A percentile compares a stretch with the other conserved stretches of the same genome.
These are phyloP conservation scores for Ascochyta lentis DNA, from an alignment of 2,329 filamentous ascomycete genomes.

Conservation along the genomic window DNA sequence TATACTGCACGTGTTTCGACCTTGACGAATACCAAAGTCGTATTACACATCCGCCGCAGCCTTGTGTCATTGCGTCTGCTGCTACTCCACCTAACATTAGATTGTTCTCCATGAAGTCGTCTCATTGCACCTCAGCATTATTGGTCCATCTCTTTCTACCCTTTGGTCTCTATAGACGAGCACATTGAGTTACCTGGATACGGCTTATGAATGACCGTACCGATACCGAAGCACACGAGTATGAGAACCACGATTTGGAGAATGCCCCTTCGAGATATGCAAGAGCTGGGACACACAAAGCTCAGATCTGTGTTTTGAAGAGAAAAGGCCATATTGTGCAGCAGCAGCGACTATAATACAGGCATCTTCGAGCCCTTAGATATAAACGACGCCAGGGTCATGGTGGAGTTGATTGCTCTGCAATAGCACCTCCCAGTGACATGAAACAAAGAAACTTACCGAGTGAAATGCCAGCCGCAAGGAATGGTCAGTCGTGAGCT, in stretches of 20 bases:
- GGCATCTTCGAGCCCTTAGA: constrained; percentile 61
- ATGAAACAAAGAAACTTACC: too few relatives aligned
- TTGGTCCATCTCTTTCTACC: background rate
- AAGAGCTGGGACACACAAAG: constrained; percentile 10
- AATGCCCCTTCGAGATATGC: background rate
- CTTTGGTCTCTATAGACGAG: background rate
- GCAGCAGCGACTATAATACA: constrained; percentile 50
- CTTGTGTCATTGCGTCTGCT: background rate
- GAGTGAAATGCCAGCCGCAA: too few relatives aligned
- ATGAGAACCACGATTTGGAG: constrained; percentile 12
- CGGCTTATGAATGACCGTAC: background rate
- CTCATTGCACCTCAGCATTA: background rate
- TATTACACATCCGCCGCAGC: background rate
- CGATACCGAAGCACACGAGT: constrained; percentile 48
- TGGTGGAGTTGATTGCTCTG: too few relatives aligned
- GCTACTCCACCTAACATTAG: background rate
- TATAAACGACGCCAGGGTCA: too few relatives aligned
- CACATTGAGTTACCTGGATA: background rate
- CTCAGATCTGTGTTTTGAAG: constrained; percentile 11
- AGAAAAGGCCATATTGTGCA: constrained; percentile 11
- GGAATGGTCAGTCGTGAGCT: too few relatives aligned
- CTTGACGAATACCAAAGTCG: background rate
- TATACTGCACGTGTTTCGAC: background rate
- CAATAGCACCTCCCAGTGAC: too few relatives aligned
- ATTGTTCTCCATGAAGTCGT: background rate